These are phyloP conservation scores for Plenodomus tracheiphilus DNA, from an alignment of 2,329 filamentous ascomycete genomes.

Conservation along the genomic window DNA sequence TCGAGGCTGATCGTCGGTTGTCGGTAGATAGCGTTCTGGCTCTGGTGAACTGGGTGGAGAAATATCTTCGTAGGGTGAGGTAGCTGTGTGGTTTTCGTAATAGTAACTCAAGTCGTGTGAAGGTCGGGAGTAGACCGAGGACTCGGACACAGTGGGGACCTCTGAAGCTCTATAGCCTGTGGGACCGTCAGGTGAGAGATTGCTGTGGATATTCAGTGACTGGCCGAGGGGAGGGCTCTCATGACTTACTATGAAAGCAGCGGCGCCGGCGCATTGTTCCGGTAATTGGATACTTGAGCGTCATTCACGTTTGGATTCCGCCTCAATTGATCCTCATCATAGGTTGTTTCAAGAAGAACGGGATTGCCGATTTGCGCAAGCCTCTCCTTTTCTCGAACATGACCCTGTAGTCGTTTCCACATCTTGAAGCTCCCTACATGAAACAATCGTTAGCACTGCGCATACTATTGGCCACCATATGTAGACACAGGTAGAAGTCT, in stretches of 20 bases:
- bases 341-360: constrained; percentile 50
- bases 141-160: constrained; percentile 51
- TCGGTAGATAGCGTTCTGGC: constrained; percentile 27
- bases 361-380: constrained; percentile 47
- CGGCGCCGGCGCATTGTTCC: constrained; percentile 24
- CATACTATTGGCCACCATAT: background rate
- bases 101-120: constrained; percentile 45
- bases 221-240: constrained; percentile 1
- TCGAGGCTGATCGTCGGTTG: constrained; percentile 21
- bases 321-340: constrained; percentile 50
- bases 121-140: constrained; percentile 65
- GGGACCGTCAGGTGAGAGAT: constrained; percentile 26
- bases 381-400: constrained; percentile 48
- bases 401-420: constrained; percentile 59
- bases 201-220: constrained; percentile 15
- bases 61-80: constrained; percentile 38
- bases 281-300: constrained; percentile 32
- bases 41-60: constrained; percentile 46
- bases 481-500: background rate
- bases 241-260: constrained; percentile 29
- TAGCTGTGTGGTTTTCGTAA: constrained; percentile 22
- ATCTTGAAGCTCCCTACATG: constrained; percentile 38
- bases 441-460: constrained; percentile 30
- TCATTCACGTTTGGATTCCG: constrained; percentile 38
- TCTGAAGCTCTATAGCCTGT: constrained; percentile 31